These are phyloP conservation scores for Arabidopsis lyrata DNA, from an alignment of 441 rosid species.

Conservation along the genomic window DNA sequence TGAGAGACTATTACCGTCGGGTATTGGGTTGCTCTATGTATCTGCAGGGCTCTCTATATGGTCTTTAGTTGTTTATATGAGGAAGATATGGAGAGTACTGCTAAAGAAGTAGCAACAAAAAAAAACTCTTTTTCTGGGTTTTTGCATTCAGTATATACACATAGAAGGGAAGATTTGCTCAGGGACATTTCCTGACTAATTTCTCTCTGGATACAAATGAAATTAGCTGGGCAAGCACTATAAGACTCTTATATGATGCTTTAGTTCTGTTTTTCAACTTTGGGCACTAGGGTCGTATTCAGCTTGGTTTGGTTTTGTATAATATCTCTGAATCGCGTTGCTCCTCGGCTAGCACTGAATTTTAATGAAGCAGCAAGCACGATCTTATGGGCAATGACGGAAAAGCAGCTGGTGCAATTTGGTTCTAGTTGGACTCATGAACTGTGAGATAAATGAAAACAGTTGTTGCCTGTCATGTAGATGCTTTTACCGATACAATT, in stretches of 20 bases:
- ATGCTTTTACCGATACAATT: constrained; percentile 17
- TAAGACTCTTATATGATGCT: constrained; percentile 43
- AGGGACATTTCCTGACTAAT: constrained; percentile 16
- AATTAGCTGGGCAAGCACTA: constrained; percentile 40
- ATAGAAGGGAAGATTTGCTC: constrained; percentile 41
- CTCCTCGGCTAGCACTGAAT: constrained; percentile 8
- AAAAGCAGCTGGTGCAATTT: constrained; percentile 29
- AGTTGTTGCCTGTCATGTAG: constrained; percentile 32
- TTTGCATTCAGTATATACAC: constrained; percentile 45
- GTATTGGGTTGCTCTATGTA: constrained; percentile 79
- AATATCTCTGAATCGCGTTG: constrained; percentile 37
- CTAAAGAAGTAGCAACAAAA: constrained; percentile 65
- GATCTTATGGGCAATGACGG: constrained; percentile 13
- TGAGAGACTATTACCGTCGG: constrained; percentile 66
- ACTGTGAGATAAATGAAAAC: constrained; percentile 7
- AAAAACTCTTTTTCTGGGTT: constrained; percentile 24
- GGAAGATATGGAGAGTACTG: constrained; percentile 81
- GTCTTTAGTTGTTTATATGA: constrained; percentile 86
- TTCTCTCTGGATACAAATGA: constrained; percentile 47
- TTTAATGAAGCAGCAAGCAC: constrained; percentile 30
- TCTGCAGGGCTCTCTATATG: constrained; percentile 90
- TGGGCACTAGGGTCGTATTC: constrained; percentile 33
- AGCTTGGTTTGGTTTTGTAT: constrained; percentile 37
- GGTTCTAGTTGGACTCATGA: constrained; percentile 23
- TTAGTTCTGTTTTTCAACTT: constrained; percentile 39